Conservation (phyloP, 352 stramenopile species). For the Pythium dissimile region DNA sequence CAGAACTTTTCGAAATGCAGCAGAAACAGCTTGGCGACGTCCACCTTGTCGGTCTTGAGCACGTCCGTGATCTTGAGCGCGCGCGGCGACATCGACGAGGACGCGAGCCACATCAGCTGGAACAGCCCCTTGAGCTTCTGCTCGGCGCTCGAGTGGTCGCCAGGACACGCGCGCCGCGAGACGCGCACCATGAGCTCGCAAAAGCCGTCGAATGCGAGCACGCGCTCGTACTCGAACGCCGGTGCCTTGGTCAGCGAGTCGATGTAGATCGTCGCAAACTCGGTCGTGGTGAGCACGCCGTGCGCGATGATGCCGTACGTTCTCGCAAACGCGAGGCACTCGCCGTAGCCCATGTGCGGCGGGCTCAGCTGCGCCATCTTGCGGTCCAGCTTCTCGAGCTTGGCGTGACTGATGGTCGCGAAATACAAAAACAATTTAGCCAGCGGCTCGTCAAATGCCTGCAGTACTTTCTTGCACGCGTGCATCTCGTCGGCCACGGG, state of each 20-base stretch:
- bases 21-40: conserved; percentile 63
- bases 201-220: conserved; percentile 61
- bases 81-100: conserved; percentile 43
- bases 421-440: conserved; percentile 66
- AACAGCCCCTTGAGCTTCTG: conserved; percentile 73
- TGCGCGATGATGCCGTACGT: conserved; percentile 78
- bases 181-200: conserved; percentile 65
- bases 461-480: conserved; percentile 62
- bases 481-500: conserved; percentile 46
- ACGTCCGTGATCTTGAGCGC: conserved; percentile 64
- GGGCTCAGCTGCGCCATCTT: conserved; percentile 47
- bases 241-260: conserved; percentile 62
- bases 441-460: conserved; percentile 59
- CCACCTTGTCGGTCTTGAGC: conserved; percentile 60
- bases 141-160: conserved; percentile 32
- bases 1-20: conserved; percentile 81
- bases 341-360: conserved; percentile 60
- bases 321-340: conserved; percentile 62
- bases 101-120: conserved; percentile 81
- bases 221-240: conserved; percentile 50
- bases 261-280: conserved; percentile 74
- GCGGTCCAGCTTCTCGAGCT: conserved; percentile 63
- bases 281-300: conserved; percentile 69
- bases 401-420: conserved; percentile 39
- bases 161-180: conserved; percentile 39